Percentiles rank a stretch among this genome's conserved stretches.
Evolutionary conservation across 352 stramenopile species (phyloP).

Genomic region (Aphanomyces stellatus): DNA sequence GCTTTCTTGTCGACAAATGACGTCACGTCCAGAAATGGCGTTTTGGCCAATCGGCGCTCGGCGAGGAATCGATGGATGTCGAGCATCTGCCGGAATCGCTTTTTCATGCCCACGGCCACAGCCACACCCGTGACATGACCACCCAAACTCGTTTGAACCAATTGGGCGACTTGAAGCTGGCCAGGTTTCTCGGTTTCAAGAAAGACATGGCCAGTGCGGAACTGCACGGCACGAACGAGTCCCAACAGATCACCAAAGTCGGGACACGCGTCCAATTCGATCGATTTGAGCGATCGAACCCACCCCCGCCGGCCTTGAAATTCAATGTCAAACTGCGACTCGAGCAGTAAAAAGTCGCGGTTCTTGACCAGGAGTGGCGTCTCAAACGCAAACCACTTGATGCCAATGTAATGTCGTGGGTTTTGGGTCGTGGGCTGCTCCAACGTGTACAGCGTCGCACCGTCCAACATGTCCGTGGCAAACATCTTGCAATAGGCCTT

Average conservation of each 20-base stretch:
- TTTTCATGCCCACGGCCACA: background rate
- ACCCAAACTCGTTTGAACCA: conserved; percentile 23
- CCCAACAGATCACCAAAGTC: conserved; percentile 38
- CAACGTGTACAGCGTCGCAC: conserved; percentile 54
- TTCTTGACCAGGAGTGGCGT: conserved; percentile 54
- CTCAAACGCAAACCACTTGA: conserved; percentile 55
- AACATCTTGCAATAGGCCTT: conserved; percentile 7
- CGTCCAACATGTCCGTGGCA: conserved; percentile 41
- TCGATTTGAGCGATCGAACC: conserved; percentile 22
- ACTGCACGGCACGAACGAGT: conserved; percentile 55
- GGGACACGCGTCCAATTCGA: conserved; percentile 52
- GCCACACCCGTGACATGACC: background rate
- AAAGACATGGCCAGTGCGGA: conserved; percentile 66
- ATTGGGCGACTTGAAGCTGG: conserved; percentile 54
- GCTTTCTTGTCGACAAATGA: background rate
- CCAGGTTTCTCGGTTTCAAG: conserved; percentile 52
- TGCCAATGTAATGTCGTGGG: conserved; percentile 53
- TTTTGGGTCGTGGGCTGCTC: conserved; percentile 27
- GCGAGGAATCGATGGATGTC: background rate
- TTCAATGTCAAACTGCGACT: conserved; percentile 28
- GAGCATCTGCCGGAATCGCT: background rate
- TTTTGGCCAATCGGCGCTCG: background rate
- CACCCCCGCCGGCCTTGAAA: background rate
- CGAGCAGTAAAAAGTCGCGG: conserved; percentile 58
- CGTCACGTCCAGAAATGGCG: background rate